Evolutionary conservation across 75 land plant species (phyloP).

Genomic region (Larix kaempferi): DNA sequence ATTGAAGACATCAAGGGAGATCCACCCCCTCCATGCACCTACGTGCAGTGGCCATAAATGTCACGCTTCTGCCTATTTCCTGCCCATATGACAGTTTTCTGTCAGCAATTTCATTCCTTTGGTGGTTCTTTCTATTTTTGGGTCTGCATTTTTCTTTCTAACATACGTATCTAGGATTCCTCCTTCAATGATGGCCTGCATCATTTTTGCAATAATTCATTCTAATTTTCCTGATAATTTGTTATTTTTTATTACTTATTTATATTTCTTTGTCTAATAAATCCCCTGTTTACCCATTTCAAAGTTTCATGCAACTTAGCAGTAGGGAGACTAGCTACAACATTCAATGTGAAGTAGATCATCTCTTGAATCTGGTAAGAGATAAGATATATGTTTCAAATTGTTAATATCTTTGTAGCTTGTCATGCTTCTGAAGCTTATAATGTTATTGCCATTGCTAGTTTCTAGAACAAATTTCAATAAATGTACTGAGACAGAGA

Average conservation of each 20-base stretch:
- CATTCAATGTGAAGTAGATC: no score
- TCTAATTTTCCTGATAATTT: not conserved
- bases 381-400: not conserved
- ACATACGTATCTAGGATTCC: not conserved
- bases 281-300: not conserved
- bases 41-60: no score
- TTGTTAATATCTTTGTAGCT: not conserved
- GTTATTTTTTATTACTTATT: not conserved
- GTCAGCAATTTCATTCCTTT: not conserved
- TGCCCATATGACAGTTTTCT: no score
- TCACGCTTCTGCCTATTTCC: no score
- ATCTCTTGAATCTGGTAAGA: not conserved
- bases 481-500: no score
- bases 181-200: not conserved
- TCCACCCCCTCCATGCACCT: no score
- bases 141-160: not conserved
- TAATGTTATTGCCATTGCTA: not conserved
- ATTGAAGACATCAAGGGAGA: no score
- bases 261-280: not conserved
- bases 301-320: not conserved
- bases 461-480: no score
- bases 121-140: not conserved
- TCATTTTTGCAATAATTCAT: not conserved
- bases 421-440: not conserved
- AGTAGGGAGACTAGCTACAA: no score